phyloP scores from a whole-genome alignment of 2,329 filamentous ascomycete species.

The Phyllosticta citrichinensis region DNA sequence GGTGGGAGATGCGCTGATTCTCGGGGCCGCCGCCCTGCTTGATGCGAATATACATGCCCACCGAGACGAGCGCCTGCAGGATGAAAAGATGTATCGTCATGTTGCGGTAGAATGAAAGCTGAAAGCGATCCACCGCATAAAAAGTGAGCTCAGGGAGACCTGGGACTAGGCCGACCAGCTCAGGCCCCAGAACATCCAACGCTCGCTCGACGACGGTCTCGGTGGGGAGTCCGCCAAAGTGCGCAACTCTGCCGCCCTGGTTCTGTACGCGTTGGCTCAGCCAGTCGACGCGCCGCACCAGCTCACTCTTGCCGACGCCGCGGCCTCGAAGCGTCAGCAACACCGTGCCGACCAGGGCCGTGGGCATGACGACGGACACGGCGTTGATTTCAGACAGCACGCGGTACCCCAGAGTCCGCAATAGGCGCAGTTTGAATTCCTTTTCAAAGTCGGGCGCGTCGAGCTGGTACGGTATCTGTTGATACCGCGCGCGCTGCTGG shows the following conservation, averaged over 20 bases:
- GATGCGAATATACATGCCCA: conserved; percentile 79
- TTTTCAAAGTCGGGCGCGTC: conserved; percentile 17
- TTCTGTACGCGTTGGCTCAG: conserved; percentile 68
- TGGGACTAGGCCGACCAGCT: conserved; percentile 70
- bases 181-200: conserved; percentile 80
- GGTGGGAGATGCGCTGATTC: conserved; percentile 68
- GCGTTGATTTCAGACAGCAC: conserved; percentile 91
- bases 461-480: conserved; percentile 26
- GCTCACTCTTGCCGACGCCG: conserved; percentile 77
- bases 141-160: conserved; percentile 84
- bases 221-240: conserved; percentile 75
- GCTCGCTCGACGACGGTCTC: conserved; percentile 79
- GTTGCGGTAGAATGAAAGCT: conserved; percentile 95
- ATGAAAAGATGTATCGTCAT: conserved; percentile 99
- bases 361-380: conserved; percentile 96
- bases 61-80: conserved; percentile 80
- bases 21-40: conserved; percentile 82
- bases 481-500: conserved; percentile 56
- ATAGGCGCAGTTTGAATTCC: conserved; percentile 55
- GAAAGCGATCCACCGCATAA: conserved; percentile 91
- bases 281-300: conserved; percentile 85
- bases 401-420: conserved; percentile 83
- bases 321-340: conserved; percentile 82
- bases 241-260: conserved; percentile 85
- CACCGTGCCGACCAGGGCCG: conserved; percentile 87